These are phyloP conservation scores for Funneliformis mosseae DNA, from an alignment of 192 early-diverging fungal species.

Conservation along the genomic window DNA sequence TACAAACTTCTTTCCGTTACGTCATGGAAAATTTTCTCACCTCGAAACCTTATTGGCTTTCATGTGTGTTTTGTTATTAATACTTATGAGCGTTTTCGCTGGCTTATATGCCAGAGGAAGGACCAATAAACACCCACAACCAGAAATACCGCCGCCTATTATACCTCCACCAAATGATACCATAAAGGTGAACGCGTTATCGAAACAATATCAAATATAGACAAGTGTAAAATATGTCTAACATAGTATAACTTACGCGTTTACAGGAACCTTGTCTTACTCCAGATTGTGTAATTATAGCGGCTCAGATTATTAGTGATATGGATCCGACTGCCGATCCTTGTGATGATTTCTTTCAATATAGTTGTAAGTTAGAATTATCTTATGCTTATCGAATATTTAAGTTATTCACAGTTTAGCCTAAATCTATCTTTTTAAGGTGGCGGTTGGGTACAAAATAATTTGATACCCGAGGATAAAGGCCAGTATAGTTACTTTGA, in stretches of 20 bases:
- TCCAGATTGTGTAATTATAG: constrained; percentile 56
- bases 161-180: background rate
- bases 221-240: background rate
- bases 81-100: constrained; percentile 26
- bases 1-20: background rate
- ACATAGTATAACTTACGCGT: background rate
- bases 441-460: constrained; percentile 57
- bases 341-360: constrained; percentile 71
- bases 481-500: constrained; percentile 48
- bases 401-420: background rate
- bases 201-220: background rate
- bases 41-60: constrained; percentile 15
- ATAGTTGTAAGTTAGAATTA: constrained; percentile 51
- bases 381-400: background rate
- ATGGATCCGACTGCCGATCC: constrained; percentile 62
- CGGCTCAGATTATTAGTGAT: constrained; percentile 53
- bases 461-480: constrained; percentile 65
- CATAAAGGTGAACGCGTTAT: background rate
- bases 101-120: constrained; percentile 29
- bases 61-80: constrained; percentile 1
- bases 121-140: background rate
- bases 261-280: constrained; percentile 52
- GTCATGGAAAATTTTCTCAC: constrained; percentile 10
- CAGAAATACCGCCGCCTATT: background rate
- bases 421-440: constrained; percentile 38